Conservation (phyloP, 805 yeast genomes). For the Cyberlindnera maritima region DNA sequence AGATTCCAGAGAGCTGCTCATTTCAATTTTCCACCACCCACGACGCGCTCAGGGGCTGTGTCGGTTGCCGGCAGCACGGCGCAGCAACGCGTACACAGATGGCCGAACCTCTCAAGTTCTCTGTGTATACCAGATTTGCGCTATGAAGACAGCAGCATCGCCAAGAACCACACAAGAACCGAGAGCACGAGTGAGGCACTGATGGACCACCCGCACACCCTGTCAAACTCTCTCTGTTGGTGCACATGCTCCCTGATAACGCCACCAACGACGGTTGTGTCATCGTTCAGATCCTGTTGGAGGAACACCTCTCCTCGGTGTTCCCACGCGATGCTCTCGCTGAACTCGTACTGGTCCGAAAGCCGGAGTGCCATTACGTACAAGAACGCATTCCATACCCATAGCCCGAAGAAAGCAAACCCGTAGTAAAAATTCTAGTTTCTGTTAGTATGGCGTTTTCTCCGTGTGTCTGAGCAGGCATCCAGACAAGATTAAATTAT, state of each 20-base stretch:
- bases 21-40: too few species aligned
- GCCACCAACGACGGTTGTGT: constrained; percentile 9
- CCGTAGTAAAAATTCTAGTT: constrained; percentile 25
- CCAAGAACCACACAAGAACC: constrained; percentile 8
- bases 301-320: constrained; percentile 17
- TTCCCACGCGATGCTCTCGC: constrained; percentile 19
- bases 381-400: constrained; percentile 20
- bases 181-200: constrained; percentile 11
- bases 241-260: constrained; percentile 18
- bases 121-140: too few species aligned
- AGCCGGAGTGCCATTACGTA: constrained; percentile 5
- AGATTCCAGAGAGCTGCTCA: too few species aligned
- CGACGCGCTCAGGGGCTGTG: constrained; percentile 4
- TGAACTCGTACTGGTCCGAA: constrained; percentile 14
- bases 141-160: not conserved
- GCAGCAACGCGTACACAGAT: not conserved
- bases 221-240: constrained; percentile 8
- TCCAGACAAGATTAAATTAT: too few species aligned
- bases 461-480: not conserved
- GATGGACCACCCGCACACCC: constrained; percentile 21
- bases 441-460: not conserved
- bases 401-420: constrained; percentile 15
- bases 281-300: constrained; percentile 6
- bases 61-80: not conserved
- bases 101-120: too few species aligned